Evolutionary conservation across 2,329 filamentous ascomycete genomes (phyloP).

Genomic region (Trichophyton benhamiae): DNA sequence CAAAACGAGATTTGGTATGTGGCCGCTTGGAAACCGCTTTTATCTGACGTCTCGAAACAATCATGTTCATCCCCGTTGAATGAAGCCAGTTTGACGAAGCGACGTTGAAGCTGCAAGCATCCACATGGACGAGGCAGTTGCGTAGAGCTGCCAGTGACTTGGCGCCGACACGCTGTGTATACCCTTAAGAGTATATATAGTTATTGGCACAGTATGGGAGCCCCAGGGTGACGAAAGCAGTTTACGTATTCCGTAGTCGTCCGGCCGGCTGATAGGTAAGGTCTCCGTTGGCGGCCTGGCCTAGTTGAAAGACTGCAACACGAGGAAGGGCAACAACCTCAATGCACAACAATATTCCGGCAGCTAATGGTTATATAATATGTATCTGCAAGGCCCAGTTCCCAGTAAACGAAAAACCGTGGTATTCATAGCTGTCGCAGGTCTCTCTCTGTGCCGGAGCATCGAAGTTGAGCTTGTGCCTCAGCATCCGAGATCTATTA

Average conservation of each 20-base stretch:
- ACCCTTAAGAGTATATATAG: neutral
- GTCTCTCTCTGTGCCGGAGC: too few relatives aligned
- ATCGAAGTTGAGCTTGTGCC: too few relatives aligned
- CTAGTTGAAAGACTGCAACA: too few relatives aligned
- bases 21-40: neutral
- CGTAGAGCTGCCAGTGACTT: neutral
- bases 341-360: too few relatives aligned
- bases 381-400: too few relatives aligned
- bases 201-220: neutral
- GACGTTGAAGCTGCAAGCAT: neutral
- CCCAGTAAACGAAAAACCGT: too few relatives aligned
- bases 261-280: too few relatives aligned
- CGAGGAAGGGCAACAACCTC: too few relatives aligned
- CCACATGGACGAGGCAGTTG: neutral
- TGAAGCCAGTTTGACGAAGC: neutral
- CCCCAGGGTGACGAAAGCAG: neutral
- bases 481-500: neutral
- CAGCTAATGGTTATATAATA: too few relatives aligned
- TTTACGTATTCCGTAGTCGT: neutral
- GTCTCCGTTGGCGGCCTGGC: too few relatives aligned
- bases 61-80: neutral
- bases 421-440: too few relatives aligned
- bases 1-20: slow-evolving; percentile 24
- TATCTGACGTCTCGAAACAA: neutral
- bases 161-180: neutral